Evolutionary conservation across 768 basidiomycete genomes (phyloP), one percentile per base, ranked within the genome.

Genomic region (Arthromyces matolae): DNA sequence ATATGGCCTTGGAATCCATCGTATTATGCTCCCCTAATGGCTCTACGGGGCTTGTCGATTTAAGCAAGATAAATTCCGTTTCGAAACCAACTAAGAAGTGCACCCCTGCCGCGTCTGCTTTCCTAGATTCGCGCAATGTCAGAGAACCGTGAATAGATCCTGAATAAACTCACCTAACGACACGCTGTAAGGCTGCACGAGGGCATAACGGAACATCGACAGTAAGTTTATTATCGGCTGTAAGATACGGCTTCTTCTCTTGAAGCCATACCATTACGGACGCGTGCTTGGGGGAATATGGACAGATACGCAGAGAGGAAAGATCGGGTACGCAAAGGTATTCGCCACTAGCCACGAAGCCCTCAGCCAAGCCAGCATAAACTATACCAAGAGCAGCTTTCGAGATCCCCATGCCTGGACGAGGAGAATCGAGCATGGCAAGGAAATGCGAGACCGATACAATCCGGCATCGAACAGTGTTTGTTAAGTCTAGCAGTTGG

Each of bases 241-340:
- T 66, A 4, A 57, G 60, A 31, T 70, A 51, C 1, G 79, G 71
- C 0, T 55, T 54, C 52, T 81, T 83, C 56, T 84, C 78, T 56
- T 87, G 71, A 59, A 87, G 85, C 70, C 75, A 81, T 5, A 87
- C 89, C 66, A 86, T 70, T 20, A 89, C 67, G 44, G 67, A 76
- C 5, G 75, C 80, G 56, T 87, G 82, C 0, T 78, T 76, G 0
- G 78, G 76, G 0, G 80, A 78, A 51, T 85, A 86, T 13, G 73
- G 63, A 45, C 78, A 83, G 2, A 69, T 29, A 45, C 78, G 75
- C 24, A 82, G 59, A 2, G 81, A 76, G 14, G 66, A 63, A 20
- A 80, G 45, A 53, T 91, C 88, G 14, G 78, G 62, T 3, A 72
- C 76, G 48, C 80, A 83, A 5, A 82, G 64, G 51, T 80, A 75